Evolutionary conservation across 192 early-diverging fungal species (phyloP).

Genomic region (Rhizophagus clarus): DNA sequence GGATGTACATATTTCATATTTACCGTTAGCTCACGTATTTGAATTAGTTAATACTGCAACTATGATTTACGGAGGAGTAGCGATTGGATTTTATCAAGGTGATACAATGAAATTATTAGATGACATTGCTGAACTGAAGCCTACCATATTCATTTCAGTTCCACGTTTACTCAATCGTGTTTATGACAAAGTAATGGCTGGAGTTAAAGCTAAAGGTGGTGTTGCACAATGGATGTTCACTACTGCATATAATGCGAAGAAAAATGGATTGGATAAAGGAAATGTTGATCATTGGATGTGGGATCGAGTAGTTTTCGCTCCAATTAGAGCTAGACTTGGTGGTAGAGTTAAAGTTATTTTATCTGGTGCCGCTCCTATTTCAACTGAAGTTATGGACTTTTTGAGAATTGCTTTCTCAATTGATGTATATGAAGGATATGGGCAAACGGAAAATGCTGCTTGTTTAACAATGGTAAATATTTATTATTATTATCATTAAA

Average conservation of each 20-base stretch:
- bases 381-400: conserved; percentile 67
- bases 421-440: conserved; percentile 64
- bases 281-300: conserved; percentile 55
- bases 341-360: conserved; percentile 67
- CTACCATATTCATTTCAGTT: conserved; percentile 84
- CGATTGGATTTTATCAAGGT: conserved; percentile 48
- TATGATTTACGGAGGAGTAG: conserved; percentile 22
- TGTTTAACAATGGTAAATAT: conserved; percentile 12
- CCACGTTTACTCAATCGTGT: conserved; percentile 91
- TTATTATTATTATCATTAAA: background rate
- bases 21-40: conserved; percentile 90
- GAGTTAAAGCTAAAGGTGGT: conserved; percentile 53
- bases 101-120: conserved; percentile 76
- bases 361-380: conserved; percentile 72
- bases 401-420: conserved; percentile 67
- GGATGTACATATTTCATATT: conserved; percentile 54
- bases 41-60: conserved; percentile 53
- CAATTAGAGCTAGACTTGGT: conserved; percentile 77
- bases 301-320: conserved; percentile 86
- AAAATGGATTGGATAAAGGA: conserved; percentile 52
- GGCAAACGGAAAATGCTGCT: conserved; percentile 54
- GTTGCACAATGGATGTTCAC: conserved; percentile 62
- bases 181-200: conserved; percentile 68
- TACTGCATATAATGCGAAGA: conserved; percentile 62
- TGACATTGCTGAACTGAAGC: conserved; percentile 76